A percentile compares a stretch with the other conserved stretches of the same genome.
These are phyloP conservation scores for Mucor piriformis DNA, from an alignment of 371 early-diverging fungal species.

Conservation along the genomic window DNA sequence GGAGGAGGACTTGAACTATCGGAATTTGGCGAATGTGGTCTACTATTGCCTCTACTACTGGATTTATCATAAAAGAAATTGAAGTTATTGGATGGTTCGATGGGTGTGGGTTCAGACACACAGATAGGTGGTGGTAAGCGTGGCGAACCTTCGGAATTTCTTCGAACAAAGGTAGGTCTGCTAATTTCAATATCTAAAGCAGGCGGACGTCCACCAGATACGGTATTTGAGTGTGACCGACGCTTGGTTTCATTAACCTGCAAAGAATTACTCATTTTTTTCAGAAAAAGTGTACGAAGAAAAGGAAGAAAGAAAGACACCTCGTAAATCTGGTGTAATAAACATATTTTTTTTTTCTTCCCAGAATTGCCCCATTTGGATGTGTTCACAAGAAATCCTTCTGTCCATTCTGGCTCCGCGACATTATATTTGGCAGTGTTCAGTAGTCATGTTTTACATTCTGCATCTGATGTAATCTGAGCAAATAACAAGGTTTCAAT, in stretches of 20 bases:
- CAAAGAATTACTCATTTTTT: background rate
- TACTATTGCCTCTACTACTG: background rate
- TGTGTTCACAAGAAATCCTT: no score
- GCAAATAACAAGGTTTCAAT: no score
- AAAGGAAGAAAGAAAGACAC: background rate
- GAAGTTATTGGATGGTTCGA: constrained; percentile 18
- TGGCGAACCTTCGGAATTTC: constrained; percentile 35
- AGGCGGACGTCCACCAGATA: constrained; percentile 30
- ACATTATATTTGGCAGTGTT: no score
- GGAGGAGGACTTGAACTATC: background rate
- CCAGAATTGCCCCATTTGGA: no score
- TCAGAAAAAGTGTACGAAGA: background rate
- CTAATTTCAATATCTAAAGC: constrained; percentile 15
- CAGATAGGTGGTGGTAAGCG: constrained; percentile 27
- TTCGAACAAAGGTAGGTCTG: constrained; percentile 14
- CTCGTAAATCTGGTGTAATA: no score
- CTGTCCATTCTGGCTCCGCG: no score
- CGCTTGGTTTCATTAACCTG: constrained; percentile 3
- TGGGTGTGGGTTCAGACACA: constrained; percentile 26
- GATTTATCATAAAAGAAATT: constrained; percentile 3
- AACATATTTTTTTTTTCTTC: no score
- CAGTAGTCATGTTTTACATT: no score
- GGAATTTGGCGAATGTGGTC: background rate
- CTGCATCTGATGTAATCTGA: no score
- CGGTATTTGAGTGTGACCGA: constrained; percentile 26